Evolutionary conservation across 495 filamentous ascomycete genomes (phyloP).

Genomic region (Thozetella sp.): DNA sequence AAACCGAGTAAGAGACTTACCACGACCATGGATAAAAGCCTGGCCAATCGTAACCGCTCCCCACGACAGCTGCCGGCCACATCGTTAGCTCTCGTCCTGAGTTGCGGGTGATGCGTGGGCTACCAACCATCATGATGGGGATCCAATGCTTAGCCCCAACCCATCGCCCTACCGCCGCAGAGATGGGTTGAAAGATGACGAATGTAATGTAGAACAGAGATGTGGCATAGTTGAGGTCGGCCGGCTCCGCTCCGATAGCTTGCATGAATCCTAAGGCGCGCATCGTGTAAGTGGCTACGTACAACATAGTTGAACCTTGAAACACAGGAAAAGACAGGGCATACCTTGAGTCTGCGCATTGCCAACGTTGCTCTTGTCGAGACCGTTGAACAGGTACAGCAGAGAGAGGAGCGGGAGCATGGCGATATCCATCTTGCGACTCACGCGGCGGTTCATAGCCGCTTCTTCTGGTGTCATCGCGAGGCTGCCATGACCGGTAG

Average conservation of each 20-base stretch:
- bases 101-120: not conserved
- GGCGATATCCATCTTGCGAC: constrained; percentile 32
- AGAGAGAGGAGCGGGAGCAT: constrained; percentile 34
- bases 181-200: constrained; percentile 56
- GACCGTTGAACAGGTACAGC: constrained; percentile 40
- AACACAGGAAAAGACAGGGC: not conserved
- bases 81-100: not conserved
- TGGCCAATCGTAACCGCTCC: constrained; percentile 51
- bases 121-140: constrained; percentile 50
- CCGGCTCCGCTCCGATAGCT: constrained; percentile 25
- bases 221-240: constrained; percentile 56
- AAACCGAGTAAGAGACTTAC: constrained; percentile 16
- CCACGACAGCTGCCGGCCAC: constrained; percentile 37
- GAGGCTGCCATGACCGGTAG: too few relatives aligned
- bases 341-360: constrained; percentile 38
- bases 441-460: constrained; percentile 10
- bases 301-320: not conserved
- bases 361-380: constrained; percentile 45
- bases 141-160: constrained; percentile 56
- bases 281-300: too few relatives aligned
- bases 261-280: constrained; percentile 22
- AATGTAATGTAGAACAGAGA: constrained; percentile 59
- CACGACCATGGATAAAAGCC: constrained; percentile 33
- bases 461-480: not conserved
- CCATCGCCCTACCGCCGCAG: constrained; percentile 51